Base-by-base conservation (phyloP, 352 stramenopile species). In the Paralagenidium karlingii region DNA sequence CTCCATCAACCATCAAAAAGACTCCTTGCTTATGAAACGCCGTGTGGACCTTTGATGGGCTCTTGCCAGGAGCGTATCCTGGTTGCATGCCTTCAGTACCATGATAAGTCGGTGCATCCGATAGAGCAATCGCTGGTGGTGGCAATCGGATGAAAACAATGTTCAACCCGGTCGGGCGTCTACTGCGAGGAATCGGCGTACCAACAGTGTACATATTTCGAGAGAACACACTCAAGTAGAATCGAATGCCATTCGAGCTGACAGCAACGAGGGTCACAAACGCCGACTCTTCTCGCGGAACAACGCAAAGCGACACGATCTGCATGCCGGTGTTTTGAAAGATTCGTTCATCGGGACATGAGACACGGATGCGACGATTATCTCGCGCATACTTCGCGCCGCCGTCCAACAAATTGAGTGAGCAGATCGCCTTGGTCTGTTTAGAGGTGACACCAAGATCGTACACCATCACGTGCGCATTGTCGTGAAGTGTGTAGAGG, bases 181-280 rank as follows among this genome's bases (percentile, higher is more conserved):
- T 85, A 18, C 59, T 29, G 12, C 49, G 51, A 12, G 49, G 53
- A 41, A 61, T 76, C 26, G 55, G 43, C 21, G 53, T 61, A 10
- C 45, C 60, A 8, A 63, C 53, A 19, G 57, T 58, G 37, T 71
- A 62, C 15, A 70, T 58, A 10, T 68, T 58, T 5, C 73, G 58
- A n/a, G 79, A 83, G 37, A 96, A 81, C 0, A 67, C 82, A 0
- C 86, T 94, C 15, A 98, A 53, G 55, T 96, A 98, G 34, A 96
- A 95, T 30, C 92, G 77, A 27, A 97, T 81, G n/a, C 89, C 89
- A 33, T 91, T 94, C 6, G 82, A 86, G 6, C 84, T 94, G 10
- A 97, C 59, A 10, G 85, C 89, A 8, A 98, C 70, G n/a, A 96
- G 63, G 24, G 78, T 94, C n/a, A 97, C 67, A 10, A 81, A 69